Percentiles rank a stretch among this genome's conserved stretches.
These are phyloP conservation scores for Solanum chilense DNA, from an alignment of 257 asterid species.

Conservation along the genomic window DNA sequence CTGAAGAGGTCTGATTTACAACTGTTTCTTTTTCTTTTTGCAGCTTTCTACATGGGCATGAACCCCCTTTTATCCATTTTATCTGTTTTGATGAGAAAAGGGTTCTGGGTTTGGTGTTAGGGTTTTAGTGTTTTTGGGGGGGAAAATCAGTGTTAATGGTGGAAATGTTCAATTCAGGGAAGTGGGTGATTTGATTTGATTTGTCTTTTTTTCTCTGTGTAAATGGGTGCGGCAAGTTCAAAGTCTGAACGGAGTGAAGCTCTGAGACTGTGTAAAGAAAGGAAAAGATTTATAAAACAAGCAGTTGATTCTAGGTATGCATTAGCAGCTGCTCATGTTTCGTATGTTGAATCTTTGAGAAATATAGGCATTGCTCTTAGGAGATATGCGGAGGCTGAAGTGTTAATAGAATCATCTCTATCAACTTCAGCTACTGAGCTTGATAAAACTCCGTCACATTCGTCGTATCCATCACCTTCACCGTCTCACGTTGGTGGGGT, in stretches of 20 bases:
- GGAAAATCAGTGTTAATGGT: not conserved
- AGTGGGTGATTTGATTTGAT: constrained; percentile 10
- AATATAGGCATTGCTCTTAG: constrained; percentile 82
- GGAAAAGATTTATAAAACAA: constrained; percentile 72
- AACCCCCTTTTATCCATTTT: not conserved
- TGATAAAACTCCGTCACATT: constrained; percentile 68
- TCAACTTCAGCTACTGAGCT: constrained; percentile 48
- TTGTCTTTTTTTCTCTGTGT: not conserved
- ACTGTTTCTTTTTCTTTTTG: not conserved
- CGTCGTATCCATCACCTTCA: constrained; percentile 67
- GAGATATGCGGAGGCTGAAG: constrained; percentile 89
- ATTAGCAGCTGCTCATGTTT: constrained; percentile 91
- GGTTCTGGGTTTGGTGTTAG: not conserved
- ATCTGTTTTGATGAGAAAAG: not conserved
- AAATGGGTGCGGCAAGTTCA: constrained; percentile 70
- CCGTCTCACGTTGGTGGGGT: constrained; percentile 49
- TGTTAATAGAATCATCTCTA: constrained; percentile 45
- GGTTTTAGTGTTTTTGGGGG: not conserved
- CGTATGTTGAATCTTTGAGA: constrained; percentile 71
- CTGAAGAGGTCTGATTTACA: not conserved
- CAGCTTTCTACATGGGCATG: not conserved
- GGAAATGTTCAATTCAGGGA: constrained; percentile 2
- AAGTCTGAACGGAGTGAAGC: constrained; percentile 71
- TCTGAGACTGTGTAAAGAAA: constrained; percentile 66
- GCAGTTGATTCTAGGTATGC: constrained; percentile 88